These are phyloP conservation scores for Phytophthora citrophthora DNA, from an alignment of 352 stramenopile species.

Conservation along the genomic window DNA sequence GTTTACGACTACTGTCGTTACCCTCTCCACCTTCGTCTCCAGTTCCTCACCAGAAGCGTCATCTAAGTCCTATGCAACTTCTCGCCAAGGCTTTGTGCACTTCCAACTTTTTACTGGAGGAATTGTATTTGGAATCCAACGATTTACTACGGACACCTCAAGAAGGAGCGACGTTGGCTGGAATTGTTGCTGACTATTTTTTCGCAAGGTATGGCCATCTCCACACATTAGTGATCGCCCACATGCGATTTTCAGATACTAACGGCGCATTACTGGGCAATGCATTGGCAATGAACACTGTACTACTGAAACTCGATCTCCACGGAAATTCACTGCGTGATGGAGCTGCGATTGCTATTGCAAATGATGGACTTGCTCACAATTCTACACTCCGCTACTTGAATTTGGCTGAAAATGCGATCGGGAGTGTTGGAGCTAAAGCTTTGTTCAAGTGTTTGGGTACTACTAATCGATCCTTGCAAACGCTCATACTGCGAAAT, in stretches of 20 bases:
- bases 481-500: slow-evolving; percentile 63
- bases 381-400: slow-evolving; percentile 58
- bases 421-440: slow-evolving; percentile 53
- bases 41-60: slow-evolving; percentile 16
- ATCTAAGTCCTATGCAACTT: slow-evolving; percentile 36
- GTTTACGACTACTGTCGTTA: slow-evolving; percentile 2
- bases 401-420: slow-evolving; percentile 67
- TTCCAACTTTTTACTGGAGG: slow-evolving; percentile 66
- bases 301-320: slow-evolving; percentile 59
- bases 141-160: slow-evolving; percentile 28
- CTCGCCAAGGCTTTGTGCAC: slow-evolving; percentile 50
- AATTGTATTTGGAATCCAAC: slow-evolving; percentile 70
- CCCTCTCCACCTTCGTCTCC: slow-evolving; percentile 15
- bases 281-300: slow-evolving; percentile 65
- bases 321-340: slow-evolving; percentile 65
- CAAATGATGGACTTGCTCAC: slow-evolving; percentile 40
- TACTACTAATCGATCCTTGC: slow-evolving; percentile 42
- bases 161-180: slow-evolving; percentile 45
- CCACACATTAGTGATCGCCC: slow-evolving; percentile 44
- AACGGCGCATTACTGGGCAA: slow-evolving; percentile 42
- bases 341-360: slow-evolving; percentile 42
- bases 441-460: slow-evolving; percentile 55
- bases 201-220: slow-evolving; percentile 74
- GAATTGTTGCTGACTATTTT: slow-evolving; percentile 73
- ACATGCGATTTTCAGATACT: slow-evolving; percentile 53